Base-by-base conservation (phyloP, 371 early-diverging fungal species). In the Gilbertella persicaria region DNA sequence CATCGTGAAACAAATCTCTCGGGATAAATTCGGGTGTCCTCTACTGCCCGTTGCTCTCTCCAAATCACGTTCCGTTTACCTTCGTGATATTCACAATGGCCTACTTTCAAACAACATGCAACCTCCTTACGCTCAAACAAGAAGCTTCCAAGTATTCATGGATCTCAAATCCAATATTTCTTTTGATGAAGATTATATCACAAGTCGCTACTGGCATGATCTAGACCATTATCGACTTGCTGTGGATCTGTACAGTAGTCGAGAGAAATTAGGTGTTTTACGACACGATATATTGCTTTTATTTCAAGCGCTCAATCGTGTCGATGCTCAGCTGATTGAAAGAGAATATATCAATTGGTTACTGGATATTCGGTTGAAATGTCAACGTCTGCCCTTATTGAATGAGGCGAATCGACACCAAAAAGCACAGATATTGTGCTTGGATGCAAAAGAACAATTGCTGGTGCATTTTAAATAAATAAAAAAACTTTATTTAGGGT, bases 271-370 rank as follows among this genome's bases (percentile, higher is more conserved):
- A 8, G 81, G 75, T 2, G 60, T 75, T 24, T 39, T 81, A 29
- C 60, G 81, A 40, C 72, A 76, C 29, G 78, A 82, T 30, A 41
- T 78, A 41, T 17, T 82, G 54, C 58, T 63, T 43, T 64, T 69
- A 1, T 82, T 82, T 45, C 67, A 73, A 42, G 46, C 64, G 3
- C 53, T 82, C 40, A 82, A 79, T 45, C 73, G 69, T 44, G 42
- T 78, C 23, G 82, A 82, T 29, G 45, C 53, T 12, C 66, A 72
- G 28, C 50, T 79, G 16, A 39, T 72, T 26, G 78, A 79, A 55
- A 69, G 58, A 10, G 80, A 78, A 29, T 82, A 74, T 39, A 54
- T 69, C 45, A 82, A 82, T 21, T 82, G 82, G 82, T 50, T 82
- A 29, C 43, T 78, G 55, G 82, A 82, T 50, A 69, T 67, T 5